Base-by-base conservation (phyloP, 139 green algal genomes). In the Edaphochlamys debaryana region DNA sequence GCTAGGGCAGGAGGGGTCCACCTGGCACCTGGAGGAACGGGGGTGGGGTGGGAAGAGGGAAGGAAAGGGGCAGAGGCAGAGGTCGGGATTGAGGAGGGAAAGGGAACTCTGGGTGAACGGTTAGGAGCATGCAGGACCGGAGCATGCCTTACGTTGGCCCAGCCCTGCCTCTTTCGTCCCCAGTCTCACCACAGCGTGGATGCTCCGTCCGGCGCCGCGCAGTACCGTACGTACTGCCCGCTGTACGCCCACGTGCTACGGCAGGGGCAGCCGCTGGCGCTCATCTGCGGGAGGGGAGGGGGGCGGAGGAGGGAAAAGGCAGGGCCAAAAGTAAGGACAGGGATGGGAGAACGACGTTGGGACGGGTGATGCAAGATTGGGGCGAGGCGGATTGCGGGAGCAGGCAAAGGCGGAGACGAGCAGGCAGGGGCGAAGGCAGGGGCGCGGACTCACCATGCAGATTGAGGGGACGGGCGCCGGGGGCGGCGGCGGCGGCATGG, bases 201-300 rank as follows among this genome's bases (percentile, higher is more conserved):
- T 52, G 45, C 54, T 19, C 15, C 34, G 50, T 69, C 72, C 0
- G 54, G 72, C 37, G 34, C 34, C 8, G 72, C 54, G 50, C 72
- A 69, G 72, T 79, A 79, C 45, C 54, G 67, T 13, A 15, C 50
- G 71, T 54, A 79, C 32, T 62, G 30, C 20, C 34, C 50, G 34
- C 37, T 79, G 48, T 52, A 79, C 1, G 13, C 1, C 71, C 71
- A 79, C 3, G 34, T 79, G 32, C 71, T 67, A 9, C 71, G 71
- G 71, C 71, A 79, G 20, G 17, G 8, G 52, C 71, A 79, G 50
- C 71, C 71, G 48, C 32, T 52, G 71, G 7, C 41, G 6, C 50
- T 22, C 27, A 32, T 56, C 71, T 79, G 71, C 8, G n/a, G 22
- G n/a, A n/a, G n/a, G 41, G 63, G 63, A 22, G 6, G n/a, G 63